Evolutionary conservation across 164 flowering plant genomes (phyloP), one percentile per base, ranked within the genome.

Genomic region (Buxus sempervirens): DNA sequence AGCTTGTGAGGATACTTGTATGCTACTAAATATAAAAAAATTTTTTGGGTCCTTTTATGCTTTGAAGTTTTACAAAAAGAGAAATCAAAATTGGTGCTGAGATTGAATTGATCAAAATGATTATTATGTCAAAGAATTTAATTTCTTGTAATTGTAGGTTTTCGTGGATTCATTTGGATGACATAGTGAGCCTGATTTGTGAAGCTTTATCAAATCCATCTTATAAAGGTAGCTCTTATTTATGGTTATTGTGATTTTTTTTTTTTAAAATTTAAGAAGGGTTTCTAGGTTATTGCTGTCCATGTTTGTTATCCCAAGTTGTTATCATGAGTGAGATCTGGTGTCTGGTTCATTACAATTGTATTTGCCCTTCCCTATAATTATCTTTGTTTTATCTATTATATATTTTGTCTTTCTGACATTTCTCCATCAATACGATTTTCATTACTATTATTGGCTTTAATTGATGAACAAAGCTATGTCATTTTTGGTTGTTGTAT

Each of bases 111-210:
- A 21, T n/a, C 23, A 55, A n/a, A 19, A 21, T 25, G 18, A n/a
- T 26, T 18, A 24, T 26, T 16, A 48, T 54, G 3, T 20, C 27
- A 23, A 56, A 4, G 41, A n/a, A 41, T 66, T 71, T 42, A 42
- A 64, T 42, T 48, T 58, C 58, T 70, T 18, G 2, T 58, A 18
- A 48, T 15, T 83, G 76, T 64, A 95, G 97, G 99, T 95, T 95
- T 81, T 95, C 99, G 10, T 95, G 99, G 99, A 95, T 95, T 75
- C 97, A 95, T 83, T 66, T 92, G 85, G 99, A 95, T 73, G 99
- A 95, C 85, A 74, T 95, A n/a, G 97, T 92, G 77, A 86, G 76
- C 73, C 77, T 95, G 61, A 88, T 95, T 41, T 89, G 80, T 71
- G 99, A 92, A 83, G 90, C 97, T 70, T 65, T 90, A 63, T 63